Evolutionary conservation across 1,139 yeast genomes (phyloP), one percentile per base, ranked within the genome.

Genomic region (Kodamaea sp.): DNA sequence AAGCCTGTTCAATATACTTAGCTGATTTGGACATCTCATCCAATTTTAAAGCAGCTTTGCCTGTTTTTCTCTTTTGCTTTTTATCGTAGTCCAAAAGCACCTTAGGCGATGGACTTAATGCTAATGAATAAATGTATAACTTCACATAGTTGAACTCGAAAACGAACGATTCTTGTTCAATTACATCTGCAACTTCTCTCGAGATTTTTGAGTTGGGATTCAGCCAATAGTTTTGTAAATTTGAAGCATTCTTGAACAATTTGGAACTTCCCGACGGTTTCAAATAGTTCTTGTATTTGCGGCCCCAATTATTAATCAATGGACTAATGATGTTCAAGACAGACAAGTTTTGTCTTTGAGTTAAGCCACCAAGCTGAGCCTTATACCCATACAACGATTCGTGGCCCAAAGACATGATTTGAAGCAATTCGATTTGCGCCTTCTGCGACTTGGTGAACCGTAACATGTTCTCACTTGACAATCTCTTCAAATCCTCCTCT

Each of bases 111-210:
- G 74, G 77, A 48, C 76, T 75, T 23, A 90, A 65, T 0, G 96
- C 95, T 36, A 89, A 63, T 1, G 96, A 87, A 56, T 80, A 89
- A 24, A 88, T 80, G 57, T 88, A 90, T 24, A 90, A 61, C 44
- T 86, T 83, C 11, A 94, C 82, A 57, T 90, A 90, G 55, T 86
- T 81, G 59, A 75, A 89, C 51, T 89, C 97, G 55, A 89, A 80
- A 25, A 86, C 74, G 39, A 88, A 64, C 3, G 89, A 76, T 53
- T 88, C 95, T 27, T 77, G 65, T 42, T 82, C 88, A 24, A 88
- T 58, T 24, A 65, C 54, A 14, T 59, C 59, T 8, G 61, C 58
- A 5, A 74, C 40, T 29, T 73, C 79, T 31, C 53, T 59, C 9
- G 67, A 48, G 4, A 59, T 44, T 33, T 68, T 70, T 37, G 62